phyloP scores from a whole-genome alignment of 2,329 filamentous ascomycete species.

The Lasiodiplodia hormozganensis region DNA sequence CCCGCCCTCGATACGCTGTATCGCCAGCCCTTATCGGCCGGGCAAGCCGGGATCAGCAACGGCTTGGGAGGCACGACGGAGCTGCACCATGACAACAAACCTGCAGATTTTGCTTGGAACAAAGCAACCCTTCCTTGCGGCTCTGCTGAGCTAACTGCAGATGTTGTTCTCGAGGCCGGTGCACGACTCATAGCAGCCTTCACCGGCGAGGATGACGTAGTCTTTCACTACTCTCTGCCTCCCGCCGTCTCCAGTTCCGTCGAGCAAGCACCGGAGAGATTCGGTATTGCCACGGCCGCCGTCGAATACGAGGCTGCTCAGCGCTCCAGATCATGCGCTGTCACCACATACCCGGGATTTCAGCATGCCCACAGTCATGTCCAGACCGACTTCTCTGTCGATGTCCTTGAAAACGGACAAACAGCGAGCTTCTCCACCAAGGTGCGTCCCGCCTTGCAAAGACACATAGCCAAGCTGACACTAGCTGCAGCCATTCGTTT shows the following conservation, averaged over 20 bases:
- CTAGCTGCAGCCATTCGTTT: conserved; percentile 19
- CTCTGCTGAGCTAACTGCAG: conserved; percentile 7
- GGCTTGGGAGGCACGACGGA: conserved; percentile 8
- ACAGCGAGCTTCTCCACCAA: conserved; percentile 21
- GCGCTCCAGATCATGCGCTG: conserved; percentile 14
- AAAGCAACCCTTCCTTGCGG: conserved; percentile 7
- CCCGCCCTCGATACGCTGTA: conserved; percentile 27
- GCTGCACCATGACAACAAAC: background rate
- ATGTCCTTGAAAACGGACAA: conserved; percentile 24
- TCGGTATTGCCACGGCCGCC: conserved; percentile 9
- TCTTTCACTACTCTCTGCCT: conserved; percentile 25
- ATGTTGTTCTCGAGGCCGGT: conserved; percentile 8
- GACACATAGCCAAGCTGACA: background rate
- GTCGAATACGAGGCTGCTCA: conserved; percentile 1
- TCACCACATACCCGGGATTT: conserved; percentile 5
- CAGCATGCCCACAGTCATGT: background rate
- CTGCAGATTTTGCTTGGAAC: conserved; percentile 19
- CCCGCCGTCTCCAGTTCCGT: background rate
- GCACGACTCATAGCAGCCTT: conserved; percentile 22
- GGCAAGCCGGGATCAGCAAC: conserved; percentile 16
- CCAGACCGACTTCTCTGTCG: conserved; percentile 26
- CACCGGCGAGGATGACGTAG: conserved; percentile 27
- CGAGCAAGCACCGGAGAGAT: conserved; percentile 4
- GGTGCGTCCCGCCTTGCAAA: background rate
- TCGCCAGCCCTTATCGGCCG: conserved; percentile 23